These are phyloP conservation scores for Xylariaceae sp. DNA, from an alignment of 2,329 filamentous ascomycete genomes.

Conservation along the genomic window DNA sequence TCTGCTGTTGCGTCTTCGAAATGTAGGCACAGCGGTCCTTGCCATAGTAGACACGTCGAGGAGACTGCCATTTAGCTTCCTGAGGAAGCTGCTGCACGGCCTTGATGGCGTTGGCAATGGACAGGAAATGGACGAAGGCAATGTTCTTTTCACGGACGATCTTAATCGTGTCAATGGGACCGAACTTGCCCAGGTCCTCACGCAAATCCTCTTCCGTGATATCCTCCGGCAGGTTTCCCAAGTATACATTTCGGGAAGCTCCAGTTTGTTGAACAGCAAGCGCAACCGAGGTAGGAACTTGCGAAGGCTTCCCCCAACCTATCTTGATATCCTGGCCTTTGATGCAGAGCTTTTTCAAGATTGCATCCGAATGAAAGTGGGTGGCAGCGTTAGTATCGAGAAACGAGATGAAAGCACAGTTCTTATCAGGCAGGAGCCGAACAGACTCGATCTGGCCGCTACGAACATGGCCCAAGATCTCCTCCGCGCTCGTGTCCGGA, in stretches of 20 bases:
- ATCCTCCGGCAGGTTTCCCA: conserved; percentile 89
- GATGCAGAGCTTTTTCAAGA: conserved; percentile 98
- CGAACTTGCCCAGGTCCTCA: conserved; percentile 93
- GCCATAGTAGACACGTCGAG: conserved; percentile 94
- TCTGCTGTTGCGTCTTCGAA: conserved; percentile 99
- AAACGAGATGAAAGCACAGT: conserved; percentile 99
- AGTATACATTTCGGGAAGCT: conserved; percentile 92
- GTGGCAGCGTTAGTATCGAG: conserved; percentile 95
- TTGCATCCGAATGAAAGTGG: conserved; percentile 98
- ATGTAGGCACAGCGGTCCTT: conserved; percentile 98
- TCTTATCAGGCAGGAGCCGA: conserved; percentile 93
- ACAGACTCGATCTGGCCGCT: conserved; percentile 99
- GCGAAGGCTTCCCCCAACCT: conserved; percentile 97
- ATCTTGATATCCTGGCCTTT: conserved; percentile 99
- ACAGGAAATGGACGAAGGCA: conserved; percentile 95
- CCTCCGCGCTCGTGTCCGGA: conserved; percentile 93
- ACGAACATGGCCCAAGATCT: conserved; percentile 91
- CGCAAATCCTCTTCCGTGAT: conserved; percentile 86
- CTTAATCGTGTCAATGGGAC: conserved; percentile 94
- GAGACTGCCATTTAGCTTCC: conserved; percentile 93
- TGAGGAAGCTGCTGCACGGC: conserved; percentile 93
- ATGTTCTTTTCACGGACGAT: conserved; percentile 97
- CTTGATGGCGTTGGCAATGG: conserved; percentile 94
- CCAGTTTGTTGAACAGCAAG: conserved; percentile 95
- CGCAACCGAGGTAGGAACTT: conserved; percentile 96